Conservation (phyloP, 768 basidiomycete species). For the Amyloporia xantha region DNA sequence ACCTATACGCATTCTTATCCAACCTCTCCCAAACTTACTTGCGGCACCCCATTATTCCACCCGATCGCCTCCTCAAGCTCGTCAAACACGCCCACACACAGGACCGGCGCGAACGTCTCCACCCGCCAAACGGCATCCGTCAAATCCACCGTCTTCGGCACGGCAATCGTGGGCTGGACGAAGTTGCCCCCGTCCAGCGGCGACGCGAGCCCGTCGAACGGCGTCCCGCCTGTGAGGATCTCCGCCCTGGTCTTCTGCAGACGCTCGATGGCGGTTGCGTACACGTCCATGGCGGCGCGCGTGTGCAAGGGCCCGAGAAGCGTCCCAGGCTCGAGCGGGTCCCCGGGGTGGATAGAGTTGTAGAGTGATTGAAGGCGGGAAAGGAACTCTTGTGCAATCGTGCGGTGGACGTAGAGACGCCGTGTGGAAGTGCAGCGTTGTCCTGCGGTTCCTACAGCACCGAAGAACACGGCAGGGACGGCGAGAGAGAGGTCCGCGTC, state of each 20-base stretch:
- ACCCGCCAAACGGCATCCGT: conserved; percentile 61
- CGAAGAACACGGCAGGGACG: conserved; percentile 87
- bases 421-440: conserved; percentile 88
- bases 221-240: conserved; percentile 66
- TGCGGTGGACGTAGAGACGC: conserved; percentile 80
- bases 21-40: conserved; percentile 35
- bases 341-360: conserved; percentile 66
- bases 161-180: conserved; percentile 81
- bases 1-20: conserved; percentile 40
- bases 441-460: conserved; percentile 78
- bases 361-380: conserved; percentile 70
- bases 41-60: conserved; percentile 88
- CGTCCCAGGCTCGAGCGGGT: conserved; percentile 69
- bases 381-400: conserved; percentile 73
- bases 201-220: conserved; percentile 32
- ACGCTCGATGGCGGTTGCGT: conserved; percentile 51
- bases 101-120: conserved; percentile 85
- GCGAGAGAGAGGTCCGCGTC: conserved; percentile 91
- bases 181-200: conserved; percentile 71
- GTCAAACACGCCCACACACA: conserved; percentile 83
- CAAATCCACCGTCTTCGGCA: conserved; percentile 52
- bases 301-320: conserved; percentile 87
- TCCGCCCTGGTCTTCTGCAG: conserved; percentile 64
- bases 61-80: conserved; percentile 79
- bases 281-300: conserved; percentile 57